These are phyloP conservation scores for Wilcoxina mikolae DNA, from an alignment of 495 filamentous ascomycete genomes.

Conservation along the genomic window DNA sequence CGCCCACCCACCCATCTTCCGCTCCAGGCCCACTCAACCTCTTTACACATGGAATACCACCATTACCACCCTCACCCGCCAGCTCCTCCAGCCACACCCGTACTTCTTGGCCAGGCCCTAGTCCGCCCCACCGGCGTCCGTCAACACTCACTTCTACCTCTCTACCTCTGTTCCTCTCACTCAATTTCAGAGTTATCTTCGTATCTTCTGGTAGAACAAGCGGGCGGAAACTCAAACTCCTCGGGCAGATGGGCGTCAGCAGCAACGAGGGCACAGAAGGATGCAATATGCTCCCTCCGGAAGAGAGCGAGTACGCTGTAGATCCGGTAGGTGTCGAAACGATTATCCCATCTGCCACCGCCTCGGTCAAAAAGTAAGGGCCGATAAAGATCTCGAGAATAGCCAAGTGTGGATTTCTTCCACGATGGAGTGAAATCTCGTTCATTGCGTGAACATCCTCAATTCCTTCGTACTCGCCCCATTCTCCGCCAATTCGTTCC, in stretches of 20 bases:
- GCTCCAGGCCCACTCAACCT: slow-evolving; percentile 32
- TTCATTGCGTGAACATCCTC: slow-evolving; percentile 75
- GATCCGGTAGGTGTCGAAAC: slow-evolving; percentile 86
- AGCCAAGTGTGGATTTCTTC: slow-evolving; percentile 73
- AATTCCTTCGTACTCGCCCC: slow-evolving; percentile 25
- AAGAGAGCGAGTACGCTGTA: slow-evolving; percentile 85
- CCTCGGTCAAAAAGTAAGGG: slow-evolving; percentile 73
- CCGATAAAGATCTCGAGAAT: slow-evolving; percentile 80
- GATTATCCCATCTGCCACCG: slow-evolving; percentile 88
- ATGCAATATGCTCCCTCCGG: slow-evolving; percentile 88
- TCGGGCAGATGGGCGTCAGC: slow-evolving; percentile 85
- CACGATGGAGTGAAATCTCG: slow-evolving; percentile 85
- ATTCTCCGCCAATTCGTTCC: slow-evolving; percentile 20
- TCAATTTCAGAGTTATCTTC: slow-evolving; percentile 65
- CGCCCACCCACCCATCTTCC: slow-evolving; percentile 91
- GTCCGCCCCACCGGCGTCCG: slow-evolving; percentile 55
- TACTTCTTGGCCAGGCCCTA: slow-evolving; percentile 72
- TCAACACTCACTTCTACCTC: slow-evolving; percentile 83
- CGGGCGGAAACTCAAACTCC: slow-evolving; percentile 81
- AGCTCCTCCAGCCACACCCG: slow-evolving; percentile 63
- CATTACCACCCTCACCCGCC: slow-evolving; percentile 27
- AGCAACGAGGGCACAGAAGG: slow-evolving; percentile 75
- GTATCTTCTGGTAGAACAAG: slow-evolving; percentile 77
- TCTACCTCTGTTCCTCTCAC: slow-evolving; percentile 65
- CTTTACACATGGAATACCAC: slow-evolving; percentile 59